Conservation (phyloP, 2,329 filamentous ascomycete genomes). For the Lasiodiplodia theobromae region DNA sequence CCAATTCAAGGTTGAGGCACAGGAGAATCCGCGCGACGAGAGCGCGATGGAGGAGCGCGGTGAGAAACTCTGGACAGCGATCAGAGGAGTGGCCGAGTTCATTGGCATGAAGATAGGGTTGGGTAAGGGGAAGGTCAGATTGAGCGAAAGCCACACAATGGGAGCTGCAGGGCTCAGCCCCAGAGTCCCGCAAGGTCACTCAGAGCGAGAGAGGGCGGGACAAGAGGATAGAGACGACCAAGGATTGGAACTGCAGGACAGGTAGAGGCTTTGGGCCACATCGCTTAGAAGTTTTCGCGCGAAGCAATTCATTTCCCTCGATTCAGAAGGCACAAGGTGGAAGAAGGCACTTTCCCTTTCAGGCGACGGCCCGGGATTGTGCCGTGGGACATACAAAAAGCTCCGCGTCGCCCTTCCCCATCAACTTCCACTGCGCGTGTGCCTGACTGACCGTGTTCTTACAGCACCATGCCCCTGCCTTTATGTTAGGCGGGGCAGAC, state of each 20-base stretch:
- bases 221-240: conserved; percentile 21
- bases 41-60: conserved; percentile 24
- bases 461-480: not conserved
- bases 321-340: not conserved
- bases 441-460: not conserved
- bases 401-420: not conserved
- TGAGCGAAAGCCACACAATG: conserved; percentile 20
- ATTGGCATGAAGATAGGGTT: conserved; percentile 20
- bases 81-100: conserved; percentile 25
- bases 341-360: not conserved
- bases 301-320: not conserved
- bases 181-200: not conserved
- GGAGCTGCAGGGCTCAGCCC: conserved; percentile 6
- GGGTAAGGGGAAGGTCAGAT: conserved; percentile 24
- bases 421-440: not conserved
- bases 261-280: not conserved
- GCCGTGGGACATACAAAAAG: not conserved
- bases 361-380: not conserved
- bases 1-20: conserved; percentile 93
- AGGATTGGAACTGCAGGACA: conserved; percentile 23
- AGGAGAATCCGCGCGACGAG: conserved; percentile 63
- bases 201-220: not conserved
- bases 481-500: not conserved
- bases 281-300: not conserved
- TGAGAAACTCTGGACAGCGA: conserved; percentile 24